Base-by-base conservation (phyloP, 208 protist species). In the Acanthamoeba sp. region DNA sequence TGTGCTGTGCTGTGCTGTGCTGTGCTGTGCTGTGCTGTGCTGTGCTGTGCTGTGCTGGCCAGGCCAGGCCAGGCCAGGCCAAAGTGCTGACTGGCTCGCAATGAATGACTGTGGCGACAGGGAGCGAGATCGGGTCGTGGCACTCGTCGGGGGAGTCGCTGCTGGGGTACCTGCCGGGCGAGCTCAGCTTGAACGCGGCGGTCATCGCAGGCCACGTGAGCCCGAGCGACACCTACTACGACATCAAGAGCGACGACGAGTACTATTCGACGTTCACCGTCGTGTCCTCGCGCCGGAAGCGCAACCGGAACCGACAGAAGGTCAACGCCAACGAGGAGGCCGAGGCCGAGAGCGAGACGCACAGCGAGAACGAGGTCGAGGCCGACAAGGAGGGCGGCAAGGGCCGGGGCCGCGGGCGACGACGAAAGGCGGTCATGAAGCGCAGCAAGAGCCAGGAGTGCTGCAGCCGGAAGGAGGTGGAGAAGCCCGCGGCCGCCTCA, bases 391-490 rank as follows among this genome's bases (percentile, higher is more conserved):
- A 80, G 22, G 71, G 36, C 32, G 36, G 27, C 36, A 80, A 80
- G 36, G 71, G 36, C 14, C 71, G 71, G 0, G 71, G 71, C 5
- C 71, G 71, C 36, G 71, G 71, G 20, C 71, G 71, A 38, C 32
- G 71, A 38, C 71, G 71, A 10, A 80, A 80, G 27, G 71, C 71
- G 6, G 82, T 64, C 24, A 89, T 89, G 27, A 89, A 89, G 55
- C 82, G 82, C 6, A 89, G 82, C 82, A 89, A 89, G 82, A 89
- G 82, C 40, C 82, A 89, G 82, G 82, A 89, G 18, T 89, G 82
- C 24, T 89, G 82, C 82, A 66, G 45, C n/a, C 45, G 82, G 6
- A 89, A 55, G 6, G 82, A 80, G 38, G 71, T 80, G 22, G 71
- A 80, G 20, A 80, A 80, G 36, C 16, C 29, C 29, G 59, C 55